Evolutionary conservation across 75 land plant species (phyloP), one percentile per base, ranked within the genome.

Genomic region (Sequoiadendron giganteum): DNA sequence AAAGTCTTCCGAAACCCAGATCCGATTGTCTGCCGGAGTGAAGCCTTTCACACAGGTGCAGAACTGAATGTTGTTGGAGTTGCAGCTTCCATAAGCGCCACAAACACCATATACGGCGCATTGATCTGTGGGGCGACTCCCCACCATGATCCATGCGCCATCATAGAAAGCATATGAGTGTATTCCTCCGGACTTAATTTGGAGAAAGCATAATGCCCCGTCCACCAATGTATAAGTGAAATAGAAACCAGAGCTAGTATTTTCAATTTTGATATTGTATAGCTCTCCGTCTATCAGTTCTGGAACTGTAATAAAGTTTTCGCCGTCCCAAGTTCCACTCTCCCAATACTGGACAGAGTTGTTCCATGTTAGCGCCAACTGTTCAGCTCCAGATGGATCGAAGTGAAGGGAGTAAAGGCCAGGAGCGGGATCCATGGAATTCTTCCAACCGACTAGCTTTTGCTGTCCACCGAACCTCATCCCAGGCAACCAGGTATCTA

Each of bases 401-500:
- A 89, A 28, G 25, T 70, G 13, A n/a, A 92, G 48, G 7, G 88
- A 45, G 86, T 49, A 94, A 25, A 54, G 65, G 4, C 93, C 93
- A 1, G 58, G 8, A 32, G 88, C 28, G 2, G 95, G 95, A 86
- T 93, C 92, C 70, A 36, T 48, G 0, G 61, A 0, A 36, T 32
- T 81, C 8, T 54, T 90, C 94, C 93, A 94, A 1, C 91, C 61
- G 6, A 81, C 55, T 25, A 94, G 0, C 16, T 82, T 87, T 39
- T 80, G 36, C 43, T 34, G 14, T 30, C 78, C 76, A 72, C 90
- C 88, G 19, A 95, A 25, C 88, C 88, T 93, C 95, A 93, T 93
- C 16, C 91, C 91, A 0, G 94, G 91, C 30, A 95, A 49, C 77
- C 91, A 72, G 5, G 94, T 93, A 61, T 95, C 89, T 40, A 91